Base-by-base conservation (phyloP, 192 early-diverging fungal species). In the Podila horticola region DNA sequence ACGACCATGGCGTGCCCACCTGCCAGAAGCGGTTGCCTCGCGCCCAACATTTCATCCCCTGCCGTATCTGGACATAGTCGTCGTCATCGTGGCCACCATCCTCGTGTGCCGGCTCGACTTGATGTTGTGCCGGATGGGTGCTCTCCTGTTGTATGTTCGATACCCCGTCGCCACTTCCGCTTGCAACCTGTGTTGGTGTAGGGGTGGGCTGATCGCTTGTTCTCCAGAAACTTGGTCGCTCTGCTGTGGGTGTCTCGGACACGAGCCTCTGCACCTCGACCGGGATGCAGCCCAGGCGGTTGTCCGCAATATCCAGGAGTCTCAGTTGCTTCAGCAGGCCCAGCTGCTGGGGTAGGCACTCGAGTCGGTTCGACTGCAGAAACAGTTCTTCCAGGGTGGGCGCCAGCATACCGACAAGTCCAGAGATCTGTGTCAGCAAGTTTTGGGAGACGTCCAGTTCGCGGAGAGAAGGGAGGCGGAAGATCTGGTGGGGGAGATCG, bases 41-140 rank as follows among this genome's bases (percentile, higher is more conserved):
- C 30, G 77, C 77, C 77, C 77, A 81, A 30, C 77, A 81, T 28
- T 81, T 81, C 77, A 81, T 81, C 3, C 77, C 77, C 58, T 72
- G 77, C 0, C 77, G 66, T 58, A 81, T 81, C 49, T 81, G 77
- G 3, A 81, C 77, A 73, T 81, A 81, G 34, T 81, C 77, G 17
- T 81, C 77, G 29, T 81, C 77, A 34, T 81, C 77, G 73, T 81
- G 77, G 33, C 77, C 77, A 0, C 77, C 77, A n/a, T 72, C 77
- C 5, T 81, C 71, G 20, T 69, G 52, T 2, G 52, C 52, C 6
- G 52, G 52, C n/a, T 55, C 52, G 7, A 55, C 52, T 24, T 55
- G 52, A 10, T 55, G 52, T 20, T 26, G 62, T 57, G n/a, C 4
- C 20, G 34, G 34, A 36, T 36, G 34, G 34, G 10, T 36, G 4